Evolutionary conservation across 345 rosid genomes (phyloP), one percentile per base, ranked within the genome.

Genomic region (Eucalyptus paniculata): DNA sequence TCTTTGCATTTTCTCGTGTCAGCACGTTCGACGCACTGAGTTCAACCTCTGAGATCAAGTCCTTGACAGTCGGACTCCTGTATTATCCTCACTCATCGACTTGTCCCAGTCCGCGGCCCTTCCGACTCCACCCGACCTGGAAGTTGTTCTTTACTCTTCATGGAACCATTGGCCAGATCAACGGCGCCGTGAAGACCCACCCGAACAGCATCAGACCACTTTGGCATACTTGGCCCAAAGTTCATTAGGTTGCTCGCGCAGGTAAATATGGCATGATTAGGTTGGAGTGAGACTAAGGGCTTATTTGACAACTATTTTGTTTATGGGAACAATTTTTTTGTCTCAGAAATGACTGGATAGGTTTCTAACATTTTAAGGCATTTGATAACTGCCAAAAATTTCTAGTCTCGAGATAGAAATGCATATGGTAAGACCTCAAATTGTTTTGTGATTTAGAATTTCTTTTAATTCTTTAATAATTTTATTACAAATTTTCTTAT

Each of bases 271-370:
- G 8, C 62, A 56, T 53, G 24, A 53, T 8, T 53, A 56, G 62
- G 62, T 56, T 24, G 62, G 62, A 56, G 62, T 56, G 14, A 56
- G 30, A 56, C 11, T 4, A 19, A 53, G 11, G 58, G 58, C 2
- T 53, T 53, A 4, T 53, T 53, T 53, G 26, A 0, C 1, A 53
- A 53, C 5, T 53, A 53, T 2, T 2, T 9, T 53, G 5, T 8
- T 21, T 53, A 21, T 53, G 2, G 26, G 11, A 53, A 53, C 11
- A 53, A 21, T 21, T 2, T 53, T 0, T 53, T 50, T 3, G n/a
- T 0, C 58, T 53, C 5, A 21, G 1, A 53, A 3, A 53, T 19
- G 58, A 53, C 1, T 19, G 0, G 24, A 53, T 1, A 0, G 4
- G 26, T 53, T 53, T 8, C 24, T 53, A 53, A 53, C 11, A 53